Evolutionary conservation across 305 asterid genomes (phyloP).

Genomic region (Fraxinus ornus): DNA sequence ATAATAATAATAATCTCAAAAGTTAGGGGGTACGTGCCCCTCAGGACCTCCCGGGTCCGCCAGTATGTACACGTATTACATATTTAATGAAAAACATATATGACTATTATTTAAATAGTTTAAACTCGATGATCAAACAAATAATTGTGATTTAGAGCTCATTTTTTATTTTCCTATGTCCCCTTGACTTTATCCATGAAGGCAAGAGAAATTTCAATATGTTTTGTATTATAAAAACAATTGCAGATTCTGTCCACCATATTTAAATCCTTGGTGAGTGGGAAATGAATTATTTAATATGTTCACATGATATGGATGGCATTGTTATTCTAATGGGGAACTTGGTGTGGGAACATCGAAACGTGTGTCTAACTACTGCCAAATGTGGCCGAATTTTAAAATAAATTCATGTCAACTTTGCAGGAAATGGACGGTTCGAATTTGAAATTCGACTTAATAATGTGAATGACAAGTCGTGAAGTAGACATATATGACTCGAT

Average conservation of each 20-base stretch:
- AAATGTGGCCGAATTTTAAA: slow-evolving; percentile 1
- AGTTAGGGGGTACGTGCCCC: no score
- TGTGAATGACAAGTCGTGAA: background rate
- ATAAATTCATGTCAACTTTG: slow-evolving; percentile 16
- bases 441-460: slow-evolving; percentile 3
- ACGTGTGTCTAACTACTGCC: slow-evolving; percentile 14
- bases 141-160: background rate
- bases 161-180: slow-evolving; percentile 23
- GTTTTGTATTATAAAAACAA: background rate
- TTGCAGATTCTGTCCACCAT: background rate
- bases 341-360: slow-evolving; percentile 45
- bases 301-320: slow-evolving; percentile 44
- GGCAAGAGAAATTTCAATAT: slow-evolving; percentile 33
- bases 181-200: slow-evolving; percentile 44
- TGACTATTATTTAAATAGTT: no score
- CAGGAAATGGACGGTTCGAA: slow-evolving; percentile 12
- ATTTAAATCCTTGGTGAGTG: background rate
- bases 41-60: no score
- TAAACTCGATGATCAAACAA: no score
- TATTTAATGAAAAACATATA: background rate
- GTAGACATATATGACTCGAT: background rate
- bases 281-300: slow-evolving; percentile 8
- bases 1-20: no score
- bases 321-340: slow-evolving; percentile 41
- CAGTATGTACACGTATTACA: background rate